Conservation (phyloP, 1,139 yeast species). For the Candida sp. region DNA sequence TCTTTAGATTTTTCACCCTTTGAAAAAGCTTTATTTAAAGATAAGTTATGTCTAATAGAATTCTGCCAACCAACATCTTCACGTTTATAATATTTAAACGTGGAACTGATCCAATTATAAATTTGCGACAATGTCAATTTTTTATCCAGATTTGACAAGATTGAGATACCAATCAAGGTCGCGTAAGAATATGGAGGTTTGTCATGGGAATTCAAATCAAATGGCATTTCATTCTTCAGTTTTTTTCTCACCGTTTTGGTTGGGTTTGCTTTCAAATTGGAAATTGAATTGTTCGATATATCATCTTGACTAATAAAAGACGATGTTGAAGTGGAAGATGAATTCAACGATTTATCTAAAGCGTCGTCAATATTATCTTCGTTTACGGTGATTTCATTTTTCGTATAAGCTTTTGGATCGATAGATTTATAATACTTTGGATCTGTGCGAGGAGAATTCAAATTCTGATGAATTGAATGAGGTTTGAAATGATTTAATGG, state of each 20-base stretch:
- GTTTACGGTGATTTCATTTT: neutral
- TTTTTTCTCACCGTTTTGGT: neutral
- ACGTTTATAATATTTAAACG: slow-evolving; percentile 78
- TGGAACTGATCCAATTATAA: slow-evolving; percentile 87
- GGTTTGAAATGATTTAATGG: neutral
- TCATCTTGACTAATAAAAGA: neutral
- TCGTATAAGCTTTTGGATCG: neutral
- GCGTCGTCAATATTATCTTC: neutral
- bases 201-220: slow-evolving; percentile 40
- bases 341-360: neutral
- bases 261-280: neutral
- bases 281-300: neutral
- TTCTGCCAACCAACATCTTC: slow-evolving; percentile 96
- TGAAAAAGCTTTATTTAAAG: slow-evolving; percentile 81
- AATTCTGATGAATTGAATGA: neutral
- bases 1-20: slow-evolving; percentile 92
- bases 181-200: slow-evolving; percentile 98
- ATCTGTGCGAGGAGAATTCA: neutral
- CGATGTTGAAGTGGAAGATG: neutral
- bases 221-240: slow-evolving; percentile 3
- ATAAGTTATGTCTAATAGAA: slow-evolving; percentile 81
- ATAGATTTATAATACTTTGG: neutral
- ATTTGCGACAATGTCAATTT: slow-evolving; percentile 87
- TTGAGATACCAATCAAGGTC: slow-evolving; percentile 90
- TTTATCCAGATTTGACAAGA: slow-evolving; percentile 76